Evolutionary conservation across 768 basidiomycete genomes (phyloP).

Genomic region (Mycena belliarum): DNA sequence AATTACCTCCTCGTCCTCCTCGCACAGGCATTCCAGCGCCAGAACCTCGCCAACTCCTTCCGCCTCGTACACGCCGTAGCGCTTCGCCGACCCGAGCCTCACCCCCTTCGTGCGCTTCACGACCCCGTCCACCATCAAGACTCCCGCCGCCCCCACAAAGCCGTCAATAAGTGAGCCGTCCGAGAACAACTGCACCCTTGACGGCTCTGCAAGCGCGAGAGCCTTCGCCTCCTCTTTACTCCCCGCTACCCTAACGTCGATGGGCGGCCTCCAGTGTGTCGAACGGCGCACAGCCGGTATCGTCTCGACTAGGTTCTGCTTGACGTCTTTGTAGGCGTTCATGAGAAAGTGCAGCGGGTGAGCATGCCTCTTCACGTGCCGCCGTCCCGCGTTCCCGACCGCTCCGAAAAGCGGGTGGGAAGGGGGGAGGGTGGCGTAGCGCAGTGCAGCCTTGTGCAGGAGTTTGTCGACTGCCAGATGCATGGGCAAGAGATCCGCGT

Average conservation of each 20-base stretch:
- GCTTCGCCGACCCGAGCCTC: not conserved
- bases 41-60: not conserved
- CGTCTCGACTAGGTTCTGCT: conserved; percentile 1
- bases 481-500: conserved; percentile 25
- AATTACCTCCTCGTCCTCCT: not conserved
- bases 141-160: conserved; percentile 16
- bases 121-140: not conserved
- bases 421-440: conserved; percentile 23
- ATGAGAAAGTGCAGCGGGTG: conserved; percentile 10
- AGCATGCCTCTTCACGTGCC: conserved; percentile 9
- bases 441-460: conserved; percentile 18
- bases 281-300: conserved; percentile 1
- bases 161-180: conserved; percentile 23
- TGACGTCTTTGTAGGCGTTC: not conserved
- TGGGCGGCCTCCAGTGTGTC: not conserved
- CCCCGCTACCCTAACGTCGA: not conserved
- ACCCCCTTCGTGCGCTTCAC: not conserved
- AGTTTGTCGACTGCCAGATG: conserved; percentile 20
- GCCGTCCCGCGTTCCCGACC: not conserved
- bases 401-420: conserved; percentile 23
- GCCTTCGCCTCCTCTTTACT: conserved; percentile 10
- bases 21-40: not conserved
- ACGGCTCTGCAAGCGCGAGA: conserved; percentile 2
- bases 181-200: conserved; percentile 17
- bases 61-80: not conserved